Conservation (phyloP, 495 filamentous ascomycete genomes). For the Xylaria castorea region DNA sequence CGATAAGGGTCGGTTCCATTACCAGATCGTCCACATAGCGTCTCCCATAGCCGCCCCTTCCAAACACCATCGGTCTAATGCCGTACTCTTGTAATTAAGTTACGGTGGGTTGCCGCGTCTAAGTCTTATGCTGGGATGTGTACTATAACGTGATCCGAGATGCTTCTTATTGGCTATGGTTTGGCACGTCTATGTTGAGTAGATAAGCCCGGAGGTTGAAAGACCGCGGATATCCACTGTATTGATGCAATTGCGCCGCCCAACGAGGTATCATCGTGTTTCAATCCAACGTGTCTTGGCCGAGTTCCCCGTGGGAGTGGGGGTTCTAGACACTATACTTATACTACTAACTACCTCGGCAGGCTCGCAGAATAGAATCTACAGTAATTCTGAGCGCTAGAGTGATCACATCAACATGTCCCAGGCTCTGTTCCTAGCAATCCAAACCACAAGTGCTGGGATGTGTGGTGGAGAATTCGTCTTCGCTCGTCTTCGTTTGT, state of each 20-base stretch:
- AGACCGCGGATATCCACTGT: background rate
- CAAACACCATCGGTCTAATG: no score
- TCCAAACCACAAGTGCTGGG: background rate
- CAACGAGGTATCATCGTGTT: background rate
- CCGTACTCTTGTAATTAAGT: background rate
- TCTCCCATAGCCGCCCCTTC: background rate
- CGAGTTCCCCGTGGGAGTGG: background rate
- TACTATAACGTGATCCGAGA: background rate
- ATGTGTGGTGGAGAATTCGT: conserved; percentile 11
- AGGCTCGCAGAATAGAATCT: no score
- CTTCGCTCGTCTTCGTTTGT: conserved; percentile 5
- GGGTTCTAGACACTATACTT: background rate
- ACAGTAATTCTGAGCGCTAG: no score
- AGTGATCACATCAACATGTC: background rate
- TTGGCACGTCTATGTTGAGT: no score
- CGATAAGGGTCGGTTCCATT: conserved; percentile 37
- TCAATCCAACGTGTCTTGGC: background rate
- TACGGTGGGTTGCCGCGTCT: background rate
- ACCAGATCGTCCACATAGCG: background rate
- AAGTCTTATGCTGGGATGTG: background rate
- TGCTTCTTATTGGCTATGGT: background rate
- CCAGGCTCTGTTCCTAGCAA: conserved; percentile 3
- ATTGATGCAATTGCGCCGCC: background rate
- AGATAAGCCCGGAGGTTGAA: background rate
- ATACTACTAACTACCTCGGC: background rate